phyloP scores from a whole-genome alignment of 1,284 basidiomycete genomes.

The Ganoderma meredithae region DNA sequence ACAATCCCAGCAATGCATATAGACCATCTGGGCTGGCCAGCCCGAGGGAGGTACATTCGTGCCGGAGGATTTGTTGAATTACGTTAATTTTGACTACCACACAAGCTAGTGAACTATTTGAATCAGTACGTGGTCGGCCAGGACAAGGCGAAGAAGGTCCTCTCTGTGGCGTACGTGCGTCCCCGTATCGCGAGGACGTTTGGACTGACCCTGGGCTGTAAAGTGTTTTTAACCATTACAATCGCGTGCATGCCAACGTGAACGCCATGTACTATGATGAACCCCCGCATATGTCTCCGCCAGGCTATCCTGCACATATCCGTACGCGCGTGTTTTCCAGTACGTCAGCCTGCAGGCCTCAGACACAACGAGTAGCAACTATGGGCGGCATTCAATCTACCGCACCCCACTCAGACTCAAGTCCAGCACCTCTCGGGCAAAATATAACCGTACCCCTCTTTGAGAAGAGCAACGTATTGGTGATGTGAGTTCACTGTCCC shows the following conservation, averaged over 20 bases:
- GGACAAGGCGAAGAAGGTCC: slow-evolving; percentile 89
- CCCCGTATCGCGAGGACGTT: background rate
- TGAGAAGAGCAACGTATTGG: slow-evolving; percentile 94
- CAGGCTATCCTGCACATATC: slow-evolving; percentile 42
- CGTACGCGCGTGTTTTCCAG: slow-evolving; percentile 30
- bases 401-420: slow-evolving; percentile 56
- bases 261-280: slow-evolving; percentile 54
- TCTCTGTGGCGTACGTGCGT: slow-evolving; percentile 64
- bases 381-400: slow-evolving; percentile 54
- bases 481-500: slow-evolving; percentile 64
- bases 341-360: background rate
- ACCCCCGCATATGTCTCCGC: slow-evolving; percentile 36
- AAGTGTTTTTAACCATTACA: slow-evolving; percentile 94
- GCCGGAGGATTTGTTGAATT: background rate
- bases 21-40: slow-evolving; percentile 62
- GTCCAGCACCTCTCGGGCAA: slow-evolving; percentile 46
- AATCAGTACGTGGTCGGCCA: slow-evolving; percentile 94
- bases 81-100: slow-evolving; percentile 3
- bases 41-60: slow-evolving; percentile 66
- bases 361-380: slow-evolving; percentile 33
- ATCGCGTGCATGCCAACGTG: slow-evolving; percentile 75
- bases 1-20: slow-evolving; percentile 35
- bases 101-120: slow-evolving; percentile 84
- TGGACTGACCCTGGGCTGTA: slow-evolving; percentile 16
- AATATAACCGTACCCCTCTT: slow-evolving; percentile 64